Base-by-base conservation (phyloP, 345 rosid genomes). In the Eucalyptus sp. region DNA sequence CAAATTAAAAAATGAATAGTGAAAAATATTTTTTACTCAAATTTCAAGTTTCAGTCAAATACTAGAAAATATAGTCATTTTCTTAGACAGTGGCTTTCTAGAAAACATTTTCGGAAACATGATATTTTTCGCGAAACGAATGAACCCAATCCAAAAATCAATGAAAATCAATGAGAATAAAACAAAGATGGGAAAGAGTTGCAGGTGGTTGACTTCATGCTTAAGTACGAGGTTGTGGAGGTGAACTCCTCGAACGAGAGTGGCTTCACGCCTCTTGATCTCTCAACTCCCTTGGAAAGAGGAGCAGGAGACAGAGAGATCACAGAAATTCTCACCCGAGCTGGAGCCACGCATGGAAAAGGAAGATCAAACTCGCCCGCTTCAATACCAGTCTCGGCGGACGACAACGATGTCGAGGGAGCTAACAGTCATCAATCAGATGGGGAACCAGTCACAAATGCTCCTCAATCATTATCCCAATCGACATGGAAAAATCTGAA, bases 381-480 rank as follows among this genome's bases (percentile, higher is more conserved):
- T 56, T 56, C 62, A 56, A 56, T 24, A 56, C 10, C 62, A 56
- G 10, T 56, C 29, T 24, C 0, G 0, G 13, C 1, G 3, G 5
- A 56, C 1, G 13, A 54, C 60, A 54, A 20, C 0, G 11, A 20
- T 20, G 8, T 20, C 0, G 0, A 54, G 11, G 60, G 60, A 54
- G 60, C 25, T 56, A 24, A 56, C 29, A 24, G 1, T 24, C 62
- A 56, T 24, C 29, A 56, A 56, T 56, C 13, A 56, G 5, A 56
- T 56, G 62, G 27, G 3, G 62, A 56, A 24, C 27, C 3, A 9
- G 62, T 56, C 62, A 24, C 27, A 56, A 56, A 56, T 56, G 29
- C 62, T 24, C 29, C 62, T 56, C 29, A 4, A 56, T 56, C 29
- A 56, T 56, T 24, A 56, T 56, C 3, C 22, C 27, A 0, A 10